A percentile compares a stretch with the other conserved stretches of the same genome.
phyloP scores from a whole-genome alignment of 148 eudicot genomes.

The Persicaria maculosa region DNA sequence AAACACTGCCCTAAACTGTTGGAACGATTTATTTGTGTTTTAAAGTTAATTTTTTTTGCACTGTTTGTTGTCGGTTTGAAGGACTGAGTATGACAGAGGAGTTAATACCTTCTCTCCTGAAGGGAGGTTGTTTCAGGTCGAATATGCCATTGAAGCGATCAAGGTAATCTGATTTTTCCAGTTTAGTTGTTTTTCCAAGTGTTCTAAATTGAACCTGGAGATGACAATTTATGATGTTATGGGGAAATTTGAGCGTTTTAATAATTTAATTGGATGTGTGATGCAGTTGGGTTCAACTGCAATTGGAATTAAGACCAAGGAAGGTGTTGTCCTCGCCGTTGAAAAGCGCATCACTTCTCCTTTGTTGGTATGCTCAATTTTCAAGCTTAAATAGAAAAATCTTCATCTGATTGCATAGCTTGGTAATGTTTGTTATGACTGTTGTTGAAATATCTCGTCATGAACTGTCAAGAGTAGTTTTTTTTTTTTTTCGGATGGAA shows the following conservation, averaged over 20 bases:
- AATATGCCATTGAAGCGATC: conserved; percentile 68
- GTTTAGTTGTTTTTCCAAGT: neutral
- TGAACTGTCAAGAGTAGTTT: neutral
- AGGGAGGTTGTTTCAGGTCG: conserved; percentile 47
- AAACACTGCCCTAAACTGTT: neutral
- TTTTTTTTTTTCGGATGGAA: neutral
- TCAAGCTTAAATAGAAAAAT: neutral
- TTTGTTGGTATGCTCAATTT: conserved; percentile 50
- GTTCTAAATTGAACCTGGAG: neutral
- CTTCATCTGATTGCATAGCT: neutral
- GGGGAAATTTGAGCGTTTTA: neutral
- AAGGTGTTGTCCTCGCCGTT: conserved; percentile 96
- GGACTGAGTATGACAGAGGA: conserved; percentile 58
- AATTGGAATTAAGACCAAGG: conserved; percentile 85
- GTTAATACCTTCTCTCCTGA: conserved; percentile 50
- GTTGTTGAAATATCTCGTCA: neutral
- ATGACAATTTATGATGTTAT: neutral
- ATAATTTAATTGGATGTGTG: conserved; percentile 1
- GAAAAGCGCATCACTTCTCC: conserved; percentile 96
- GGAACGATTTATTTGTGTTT: neutral
- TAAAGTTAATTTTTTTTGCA: neutral
- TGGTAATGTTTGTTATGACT: neutral
- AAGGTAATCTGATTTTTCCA: conserved; percentile 41
- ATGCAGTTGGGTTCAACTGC: conserved; percentile 93
- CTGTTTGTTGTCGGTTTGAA: conserved; percentile 13